These are phyloP conservation scores for Capsella rubella DNA, from an alignment of 441 rosid species.

Conservation along the genomic window DNA sequence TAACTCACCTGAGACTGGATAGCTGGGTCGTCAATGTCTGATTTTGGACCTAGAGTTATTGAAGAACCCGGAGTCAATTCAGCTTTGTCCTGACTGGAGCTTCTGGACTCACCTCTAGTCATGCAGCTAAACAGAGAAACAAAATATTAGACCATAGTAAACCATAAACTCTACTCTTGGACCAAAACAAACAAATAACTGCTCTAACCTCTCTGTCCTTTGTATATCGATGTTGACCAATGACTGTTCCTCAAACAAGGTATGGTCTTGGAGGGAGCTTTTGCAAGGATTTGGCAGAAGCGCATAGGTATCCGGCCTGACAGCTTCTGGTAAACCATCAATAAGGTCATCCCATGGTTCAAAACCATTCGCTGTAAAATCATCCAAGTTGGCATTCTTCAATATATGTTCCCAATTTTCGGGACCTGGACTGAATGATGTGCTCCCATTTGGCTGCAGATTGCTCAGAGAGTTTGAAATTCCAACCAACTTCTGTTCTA, in stretches of 20 bases:
- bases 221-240: conserved; percentile 63
- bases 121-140: conserved; percentile 37
- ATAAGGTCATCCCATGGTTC: conserved; percentile 64
- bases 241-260: conserved; percentile 56
- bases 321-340: conserved; percentile 50
- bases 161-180: conserved; percentile 20
- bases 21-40: conserved; percentile 58
- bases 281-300: conserved; percentile 55
- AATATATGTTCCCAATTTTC: conserved; percentile 89
- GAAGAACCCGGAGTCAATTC: conserved; percentile 74
- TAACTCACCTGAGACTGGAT: conserved; percentile 68
- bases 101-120: conserved; percentile 60
- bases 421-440: conserved; percentile 59
- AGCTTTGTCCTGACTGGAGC: conserved; percentile 63
- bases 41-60: conserved; percentile 55
- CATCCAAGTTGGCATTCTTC: conserved; percentile 69
- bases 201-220: conserved; percentile 65
- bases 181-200: conserved; percentile 23
- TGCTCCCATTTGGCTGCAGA: conserved; percentile 65
- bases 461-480: conserved; percentile 63
- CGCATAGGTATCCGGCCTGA: conserved; percentile 49
- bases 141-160: conserved; percentile 4
- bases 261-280: conserved; percentile 49
- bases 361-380: conserved; percentile 62
- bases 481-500: conserved; percentile 71